Conservation (phyloP, 2,329 filamentous ascomycete genomes). For the Ascomycota sp. region DNA sequence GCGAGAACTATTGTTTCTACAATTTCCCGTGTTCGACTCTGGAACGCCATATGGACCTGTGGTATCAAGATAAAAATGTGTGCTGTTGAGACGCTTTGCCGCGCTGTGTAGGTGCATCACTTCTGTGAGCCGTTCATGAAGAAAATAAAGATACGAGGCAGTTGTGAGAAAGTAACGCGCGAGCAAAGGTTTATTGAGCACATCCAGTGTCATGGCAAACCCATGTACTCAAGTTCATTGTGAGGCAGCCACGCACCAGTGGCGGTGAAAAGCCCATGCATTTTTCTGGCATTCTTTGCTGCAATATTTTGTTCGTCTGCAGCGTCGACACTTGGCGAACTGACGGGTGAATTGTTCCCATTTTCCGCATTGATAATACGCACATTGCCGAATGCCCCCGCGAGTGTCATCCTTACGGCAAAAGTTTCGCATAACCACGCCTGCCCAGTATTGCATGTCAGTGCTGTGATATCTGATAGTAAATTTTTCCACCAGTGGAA, state of each 20-base stretch:
- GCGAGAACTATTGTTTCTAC: too few relatives aligned
- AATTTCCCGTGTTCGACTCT: conserved; percentile 7
- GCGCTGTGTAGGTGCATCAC: conserved; percentile 18
- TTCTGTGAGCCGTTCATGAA: conserved; percentile 8
- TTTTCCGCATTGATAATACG: conserved; percentile 93
- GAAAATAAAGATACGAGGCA: conserved; percentile 3
- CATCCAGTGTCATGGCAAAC: too few relatives aligned
- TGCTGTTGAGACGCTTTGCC: conserved; percentile 20
- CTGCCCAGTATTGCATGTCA: conserved; percentile 99
- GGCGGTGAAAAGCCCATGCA: conserved; percentile 93
- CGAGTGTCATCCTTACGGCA: conserved; percentile 93
- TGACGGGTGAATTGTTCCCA: conserved; percentile 96
- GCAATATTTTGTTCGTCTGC: conserved; percentile 94
- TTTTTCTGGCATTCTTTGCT: conserved; percentile 99
- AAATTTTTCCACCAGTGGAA: conserved; percentile 94
- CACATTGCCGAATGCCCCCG: conserved; percentile 89
- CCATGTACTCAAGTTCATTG: conserved; percentile 15
- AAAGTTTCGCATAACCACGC: conserved; percentile 95
- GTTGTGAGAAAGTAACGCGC: too few relatives aligned
- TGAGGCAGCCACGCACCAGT: conserved; percentile 77
- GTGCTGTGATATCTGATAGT: conserved; percentile 86
- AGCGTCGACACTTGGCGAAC: conserved; percentile 93
- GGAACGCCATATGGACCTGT: conserved; percentile 14
- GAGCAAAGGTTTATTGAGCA: too few relatives aligned
- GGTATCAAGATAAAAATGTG: conserved; percentile 24